Conservation (phyloP, 2,329 filamentous ascomycete species). For the Metarhizium sp. region DNA sequence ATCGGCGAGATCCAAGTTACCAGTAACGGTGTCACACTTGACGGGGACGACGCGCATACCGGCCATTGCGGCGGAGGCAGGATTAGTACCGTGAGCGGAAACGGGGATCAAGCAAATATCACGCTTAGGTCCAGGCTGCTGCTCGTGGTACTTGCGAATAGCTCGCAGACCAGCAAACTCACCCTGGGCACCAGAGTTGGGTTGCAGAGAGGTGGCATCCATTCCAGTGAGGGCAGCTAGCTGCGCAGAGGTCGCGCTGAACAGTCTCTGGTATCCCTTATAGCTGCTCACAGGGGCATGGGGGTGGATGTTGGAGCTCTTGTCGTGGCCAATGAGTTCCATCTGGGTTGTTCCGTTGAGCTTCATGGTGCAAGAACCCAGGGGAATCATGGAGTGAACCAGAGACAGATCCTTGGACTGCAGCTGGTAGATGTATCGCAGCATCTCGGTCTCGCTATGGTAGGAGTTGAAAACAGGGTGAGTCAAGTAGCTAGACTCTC, state of each 20-base stretch:
- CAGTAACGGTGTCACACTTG: constrained; percentile 80
- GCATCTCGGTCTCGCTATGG: constrained; percentile 88
- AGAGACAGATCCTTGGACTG: constrained; percentile 91
- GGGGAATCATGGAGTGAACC: constrained; percentile 93
- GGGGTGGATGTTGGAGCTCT: constrained; percentile 74
- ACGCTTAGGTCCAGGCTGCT: constrained; percentile 57
- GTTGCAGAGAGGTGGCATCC: constrained; percentile 80
- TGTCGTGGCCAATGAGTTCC: constrained; percentile 70
- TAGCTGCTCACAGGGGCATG: constrained; percentile 58
- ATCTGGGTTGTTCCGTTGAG: constrained; percentile 91
- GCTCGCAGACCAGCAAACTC: constrained; percentile 86
- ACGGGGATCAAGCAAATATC: constrained; percentile 93
- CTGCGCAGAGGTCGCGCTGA: constrained; percentile 64
- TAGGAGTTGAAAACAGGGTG: constrained; percentile 93
- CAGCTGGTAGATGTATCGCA: constrained; percentile 87
- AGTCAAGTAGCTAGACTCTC: constrained; percentile 68
- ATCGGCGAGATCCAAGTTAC: constrained; percentile 82
- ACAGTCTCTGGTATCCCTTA: constrained; percentile 60
- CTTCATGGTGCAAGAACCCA: constrained; percentile 98
- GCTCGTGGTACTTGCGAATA: constrained; percentile 76
- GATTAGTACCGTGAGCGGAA: constrained; percentile 93
- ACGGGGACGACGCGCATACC: constrained; percentile 90
- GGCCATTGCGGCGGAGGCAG: constrained; percentile 89
- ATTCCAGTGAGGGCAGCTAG: constrained; percentile 81
- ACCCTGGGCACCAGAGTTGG: constrained; percentile 92